phyloP scores from a whole-genome alignment of 805 yeast species.

The Myxozyma neotropica region DNA sequence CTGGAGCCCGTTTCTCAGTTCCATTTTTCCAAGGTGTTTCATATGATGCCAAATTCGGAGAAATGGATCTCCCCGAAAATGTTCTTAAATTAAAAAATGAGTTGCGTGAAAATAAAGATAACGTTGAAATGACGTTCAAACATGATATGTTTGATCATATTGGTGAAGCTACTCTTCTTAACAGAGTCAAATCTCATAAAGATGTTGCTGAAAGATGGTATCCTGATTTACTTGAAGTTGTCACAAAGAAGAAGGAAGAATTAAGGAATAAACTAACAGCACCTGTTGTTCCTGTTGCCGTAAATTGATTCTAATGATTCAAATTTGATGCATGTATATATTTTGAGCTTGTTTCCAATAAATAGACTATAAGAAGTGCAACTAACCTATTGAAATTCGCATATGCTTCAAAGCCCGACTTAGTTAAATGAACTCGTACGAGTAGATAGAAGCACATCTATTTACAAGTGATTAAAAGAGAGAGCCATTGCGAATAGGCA shows the following conservation, averaged over 20 bases:
- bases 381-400: too few species aligned
- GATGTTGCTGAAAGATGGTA: conserved; percentile 49
- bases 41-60: conserved; percentile 29
- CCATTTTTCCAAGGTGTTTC: conserved; percentile 53
- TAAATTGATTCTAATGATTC: neutral
- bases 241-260: conserved; percentile 14
- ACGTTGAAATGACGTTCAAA: conserved; percentile 27
- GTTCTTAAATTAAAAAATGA: conserved; percentile 18
- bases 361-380: too few species aligned
- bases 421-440: too few species aligned
- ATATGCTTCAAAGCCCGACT: too few species aligned
- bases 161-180: conserved; percentile 49
- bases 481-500: too few species aligned
- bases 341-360: too few species aligned
- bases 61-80: conserved; percentile 21
- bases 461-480: too few species aligned
- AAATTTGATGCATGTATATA: neutral
- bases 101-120: conserved; percentile 18
- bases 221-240: conserved; percentile 40
- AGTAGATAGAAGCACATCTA: too few species aligned
- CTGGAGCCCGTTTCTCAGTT: conserved; percentile 45
- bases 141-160: conserved; percentile 35
- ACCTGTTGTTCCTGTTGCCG: neutral
- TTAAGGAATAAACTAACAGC: conserved; percentile 9
- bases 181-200: conserved; percentile 46